These are phyloP conservation scores for Platismatia glauca DNA, from an alignment of 495 filamentous ascomycete genomes.

Conservation along the genomic window DNA sequence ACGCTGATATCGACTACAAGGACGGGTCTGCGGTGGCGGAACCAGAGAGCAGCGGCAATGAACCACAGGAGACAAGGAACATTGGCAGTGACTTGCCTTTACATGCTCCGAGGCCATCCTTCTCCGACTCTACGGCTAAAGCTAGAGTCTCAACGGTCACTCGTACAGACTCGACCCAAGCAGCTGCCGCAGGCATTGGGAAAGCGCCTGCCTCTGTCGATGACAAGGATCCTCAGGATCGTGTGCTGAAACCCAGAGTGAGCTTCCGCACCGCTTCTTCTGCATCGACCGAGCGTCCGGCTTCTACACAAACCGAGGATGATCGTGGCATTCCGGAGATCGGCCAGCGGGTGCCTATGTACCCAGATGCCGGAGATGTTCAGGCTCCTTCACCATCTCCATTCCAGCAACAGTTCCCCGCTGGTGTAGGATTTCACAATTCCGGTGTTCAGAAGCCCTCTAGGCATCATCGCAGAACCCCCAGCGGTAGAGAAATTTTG, in stretches of 20 bases:
- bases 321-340: conserved; percentile 88
- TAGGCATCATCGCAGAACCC: conserved; percentile 59
- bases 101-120: conserved; percentile 81
- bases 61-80: conserved; percentile 63
- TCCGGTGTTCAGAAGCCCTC: conserved; percentile 31
- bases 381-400: conserved; percentile 87
- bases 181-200: conserved; percentile 73
- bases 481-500: conserved; percentile 50
- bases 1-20: conserved; percentile 51
- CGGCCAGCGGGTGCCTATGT: conserved; percentile 85
- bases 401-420: conserved; percentile 36
- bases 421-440: conserved; percentile 50
- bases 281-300: conserved; percentile 40
- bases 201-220: conserved; percentile 50
- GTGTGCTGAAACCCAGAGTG: conserved; percentile 36
- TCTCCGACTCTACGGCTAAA: conserved; percentile 69
- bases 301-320: conserved; percentile 42
- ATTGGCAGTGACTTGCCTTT: conserved; percentile 74
- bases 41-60: conserved; percentile 36
- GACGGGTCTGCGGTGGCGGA: conserved; percentile 25
- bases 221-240: conserved; percentile 46
- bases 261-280: conserved; percentile 45
- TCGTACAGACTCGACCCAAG: conserved; percentile 76
- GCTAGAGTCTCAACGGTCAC: conserved; percentile 72
- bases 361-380: conserved; percentile 87